Conservation (phyloP, 768 basidiomycete species). For the Dentipellis sp. region DNA sequence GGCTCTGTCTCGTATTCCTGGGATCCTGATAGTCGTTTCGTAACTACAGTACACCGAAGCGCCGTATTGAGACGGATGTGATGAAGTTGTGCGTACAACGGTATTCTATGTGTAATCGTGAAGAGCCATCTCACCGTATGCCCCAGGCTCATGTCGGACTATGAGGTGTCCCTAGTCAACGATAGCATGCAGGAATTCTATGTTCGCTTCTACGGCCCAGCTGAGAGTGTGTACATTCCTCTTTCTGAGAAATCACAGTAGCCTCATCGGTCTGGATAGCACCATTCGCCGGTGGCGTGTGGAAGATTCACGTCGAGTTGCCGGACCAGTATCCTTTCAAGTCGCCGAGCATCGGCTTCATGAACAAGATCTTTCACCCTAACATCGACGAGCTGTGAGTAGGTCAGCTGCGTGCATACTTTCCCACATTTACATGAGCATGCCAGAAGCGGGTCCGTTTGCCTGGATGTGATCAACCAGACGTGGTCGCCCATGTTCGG, state of each 20-base stretch:
- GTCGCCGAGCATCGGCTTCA: slow-evolving; percentile 97
- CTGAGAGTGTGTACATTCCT: slow-evolving; percentile 69
- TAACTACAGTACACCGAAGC: slow-evolving; percentile 74
- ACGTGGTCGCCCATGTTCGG: slow-evolving; percentile 99
- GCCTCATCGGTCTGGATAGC: slow-evolving; percentile 35
- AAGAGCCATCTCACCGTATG: not conserved
- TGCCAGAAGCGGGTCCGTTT: slow-evolving; percentile 89
- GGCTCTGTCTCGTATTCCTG: not conserved
- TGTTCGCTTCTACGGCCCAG: slow-evolving; percentile 89
- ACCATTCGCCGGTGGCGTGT: slow-evolving; percentile 94
- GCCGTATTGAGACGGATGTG: slow-evolving; percentile 97
- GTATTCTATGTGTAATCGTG: not conserved
- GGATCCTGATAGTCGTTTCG: slow-evolving; percentile 21
- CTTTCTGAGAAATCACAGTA: not conserved
- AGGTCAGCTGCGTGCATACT: not conserved
- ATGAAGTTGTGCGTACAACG: slow-evolving; percentile 83
- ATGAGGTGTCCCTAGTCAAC: slow-evolving; percentile 94
- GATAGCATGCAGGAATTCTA: slow-evolving; percentile 99
- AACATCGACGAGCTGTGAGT: slow-evolving; percentile 95
- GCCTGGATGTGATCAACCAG: slow-evolving; percentile 97
- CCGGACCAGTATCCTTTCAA: slow-evolving; percentile 99
- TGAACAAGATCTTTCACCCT: slow-evolving; percentile 99
- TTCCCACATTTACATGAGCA: too few relatives aligned
- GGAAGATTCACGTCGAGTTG: slow-evolving; percentile 99
- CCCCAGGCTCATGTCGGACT: slow-evolving; percentile 92